Evolutionary conservation across 1,139 yeast species (phyloP).

Genomic region (Blastobotrys aristatus): DNA sequence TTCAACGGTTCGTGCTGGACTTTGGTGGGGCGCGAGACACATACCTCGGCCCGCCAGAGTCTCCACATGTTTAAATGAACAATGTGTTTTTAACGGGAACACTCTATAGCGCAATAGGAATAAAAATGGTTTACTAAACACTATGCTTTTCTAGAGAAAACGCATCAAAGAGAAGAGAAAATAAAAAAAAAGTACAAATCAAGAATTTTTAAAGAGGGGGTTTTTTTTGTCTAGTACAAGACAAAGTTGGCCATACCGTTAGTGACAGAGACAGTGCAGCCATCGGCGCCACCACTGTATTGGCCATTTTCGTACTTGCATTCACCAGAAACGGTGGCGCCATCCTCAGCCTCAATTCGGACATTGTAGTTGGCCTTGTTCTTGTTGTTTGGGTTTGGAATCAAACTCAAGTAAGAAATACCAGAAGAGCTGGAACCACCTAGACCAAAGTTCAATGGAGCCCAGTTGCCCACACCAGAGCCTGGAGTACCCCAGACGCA

Average conservation of each 20-base stretch:
- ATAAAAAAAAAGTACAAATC: too few relatives aligned
- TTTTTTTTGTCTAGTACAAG: slow-evolving; percentile 39
- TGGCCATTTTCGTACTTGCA: slow-evolving; percentile 78
- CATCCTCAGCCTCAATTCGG: slow-evolving; percentile 71
- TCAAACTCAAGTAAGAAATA: slow-evolving; percentile 77
- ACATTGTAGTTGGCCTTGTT: slow-evolving; percentile 77
- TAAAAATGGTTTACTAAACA: too few relatives aligned
- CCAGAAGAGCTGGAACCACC: slow-evolving; percentile 80
- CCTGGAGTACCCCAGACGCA: slow-evolving; percentile 85
- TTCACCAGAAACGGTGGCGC: slow-evolving; percentile 60
- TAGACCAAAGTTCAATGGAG: slow-evolving; percentile 93
- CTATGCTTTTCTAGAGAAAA: too few relatives aligned
- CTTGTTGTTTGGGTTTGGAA: slow-evolving; percentile 90
- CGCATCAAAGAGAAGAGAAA: too few relatives aligned
- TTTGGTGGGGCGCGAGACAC: slow-evolving; percentile 21
- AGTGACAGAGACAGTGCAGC: slow-evolving; percentile 91
- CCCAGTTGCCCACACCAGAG: slow-evolving; percentile 93
- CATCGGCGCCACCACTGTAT: slow-evolving; percentile 66
- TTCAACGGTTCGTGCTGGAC: slow-evolving; percentile 22
- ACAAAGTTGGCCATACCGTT: slow-evolving; percentile 73
- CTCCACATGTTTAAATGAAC: background rate
- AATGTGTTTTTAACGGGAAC: too few relatives aligned
- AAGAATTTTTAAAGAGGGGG: too few relatives aligned
- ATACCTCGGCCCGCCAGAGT: slow-evolving; percentile 23
- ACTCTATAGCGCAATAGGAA: too few relatives aligned